Percentiles rank a stretch among this genome's conserved stretches.
These are phyloP conservation scores for Cyberlindnera nakhonratchasimensis DNA, from an alignment of 805 yeast genomes.

Conservation along the genomic window DNA sequence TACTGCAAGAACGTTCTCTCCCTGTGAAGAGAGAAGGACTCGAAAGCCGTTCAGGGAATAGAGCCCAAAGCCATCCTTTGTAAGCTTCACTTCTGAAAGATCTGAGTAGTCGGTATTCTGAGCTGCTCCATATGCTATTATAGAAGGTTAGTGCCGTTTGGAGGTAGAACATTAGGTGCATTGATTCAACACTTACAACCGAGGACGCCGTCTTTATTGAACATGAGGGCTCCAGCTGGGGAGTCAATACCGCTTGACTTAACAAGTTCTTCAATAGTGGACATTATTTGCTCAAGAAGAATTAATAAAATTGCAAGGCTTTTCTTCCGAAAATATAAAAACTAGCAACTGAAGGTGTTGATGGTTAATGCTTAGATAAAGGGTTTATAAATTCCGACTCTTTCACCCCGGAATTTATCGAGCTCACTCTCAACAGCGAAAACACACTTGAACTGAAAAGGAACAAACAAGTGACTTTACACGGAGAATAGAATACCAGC, in stretches of 20 bases:
- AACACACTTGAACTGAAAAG: neutral
- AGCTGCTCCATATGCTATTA: slow-evolving; percentile 15
- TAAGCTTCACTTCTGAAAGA: slow-evolving; percentile 15
- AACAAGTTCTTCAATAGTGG: slow-evolving; percentile 8
- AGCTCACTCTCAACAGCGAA: neutral
- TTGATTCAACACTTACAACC: slow-evolving; percentile 16
- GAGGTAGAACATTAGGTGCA: neutral
- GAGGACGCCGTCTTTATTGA: slow-evolving; percentile 18
- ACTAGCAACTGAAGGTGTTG: too few species aligned
- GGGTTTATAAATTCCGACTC: too few species aligned
- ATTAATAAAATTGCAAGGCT: too few species aligned
- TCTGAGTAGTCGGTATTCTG: slow-evolving; percentile 9
- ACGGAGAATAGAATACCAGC: too few species aligned
- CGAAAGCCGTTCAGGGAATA: slow-evolving; percentile 14
- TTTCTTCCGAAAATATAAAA: too few species aligned
- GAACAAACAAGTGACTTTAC: too few species aligned
- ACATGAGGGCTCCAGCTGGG: slow-evolving; percentile 17
- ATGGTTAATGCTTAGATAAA: too few species aligned
- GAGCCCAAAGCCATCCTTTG: slow-evolving; percentile 19
- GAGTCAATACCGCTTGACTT: slow-evolving; percentile 14
- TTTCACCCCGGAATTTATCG: too few species aligned
- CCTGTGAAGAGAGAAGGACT: slow-evolving; percentile 10
- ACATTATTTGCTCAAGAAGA: slow-evolving; percentile 2
- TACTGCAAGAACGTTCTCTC: slow-evolving; percentile 16
- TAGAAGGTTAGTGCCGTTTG: neutral